Evolutionary conservation across 306 rosid genomes (phyloP), one percentile per base, ranked within the genome.

Genomic region (Trifolium fragiferum): DNA sequence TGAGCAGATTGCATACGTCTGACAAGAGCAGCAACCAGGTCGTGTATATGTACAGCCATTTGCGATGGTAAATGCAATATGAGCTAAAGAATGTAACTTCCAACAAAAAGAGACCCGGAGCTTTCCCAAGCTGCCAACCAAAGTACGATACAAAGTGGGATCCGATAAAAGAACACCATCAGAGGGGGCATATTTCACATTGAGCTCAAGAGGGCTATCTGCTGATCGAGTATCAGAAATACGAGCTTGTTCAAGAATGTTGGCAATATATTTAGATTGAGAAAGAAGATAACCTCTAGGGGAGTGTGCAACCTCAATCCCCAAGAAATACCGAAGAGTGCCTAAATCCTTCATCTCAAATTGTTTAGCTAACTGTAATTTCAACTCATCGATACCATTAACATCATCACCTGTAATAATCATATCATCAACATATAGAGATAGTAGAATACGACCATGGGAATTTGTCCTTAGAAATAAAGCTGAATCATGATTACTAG

Each of bases 81-180:
- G 79, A 94, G 92, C 80, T 94, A 97, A 84, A 94, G 88, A 68
- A 94, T 84, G 79, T 85, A 90, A 82, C 95, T 87, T 71, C 98
- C 98, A 82, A 83, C 98, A 80, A 94, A 94, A 51, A 91, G 89
- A 18, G 97, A 94, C 77, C 94, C 97, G 23, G 98, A 94, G 88
- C 97, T 88, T 75, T 89, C 98, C 88, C 27, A 23, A 23, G 27
- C 27, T 23, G 2, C 27, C 27, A 23, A 23, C 27, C 27, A 23
- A 23, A 23, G 27, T 23, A 23, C 27, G 27, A 23, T 23, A 23
- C 27, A 23, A 23, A 23, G 27, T 23, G 27, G 27, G 27, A 23
- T 23, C 27, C 2, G 27, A 23, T 23, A 23, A 23, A 23, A 23
- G 27, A 23, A 23, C 27, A 23, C 27, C 27, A 23, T 23, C 27